phyloP scores from a whole-genome alignment of 2,329 filamentous ascomycete species.

The Scedosporium apiospermum region DNA sequence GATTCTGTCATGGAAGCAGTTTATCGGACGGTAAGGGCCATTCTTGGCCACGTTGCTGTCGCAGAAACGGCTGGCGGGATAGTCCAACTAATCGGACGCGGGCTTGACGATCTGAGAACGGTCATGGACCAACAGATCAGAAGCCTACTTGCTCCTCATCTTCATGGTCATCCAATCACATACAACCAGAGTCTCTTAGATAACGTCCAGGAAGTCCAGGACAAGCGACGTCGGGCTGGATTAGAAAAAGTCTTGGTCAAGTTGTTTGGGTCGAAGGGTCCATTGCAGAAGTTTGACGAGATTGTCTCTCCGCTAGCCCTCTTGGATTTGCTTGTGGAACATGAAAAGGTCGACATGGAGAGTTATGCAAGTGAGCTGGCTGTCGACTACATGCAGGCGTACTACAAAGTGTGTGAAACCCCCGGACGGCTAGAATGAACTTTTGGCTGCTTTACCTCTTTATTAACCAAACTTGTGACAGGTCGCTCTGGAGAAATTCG shows the following conservation, averaged over 20 bases:
- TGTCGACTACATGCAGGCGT: slow-evolving; percentile 11
- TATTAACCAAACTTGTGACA: not conserved
- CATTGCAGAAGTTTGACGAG: too few relatives aligned
- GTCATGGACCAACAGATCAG: not conserved
- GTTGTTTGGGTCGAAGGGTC: slow-evolving; percentile 16
- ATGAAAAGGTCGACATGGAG: slow-evolving; percentile 9
- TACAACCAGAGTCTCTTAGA: slow-evolving; percentile 13
- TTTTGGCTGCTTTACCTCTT: not conserved
- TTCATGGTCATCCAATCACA: slow-evolving; percentile 10
- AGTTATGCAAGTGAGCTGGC: slow-evolving; percentile 13
- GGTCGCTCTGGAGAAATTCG: slow-evolving; percentile 14
- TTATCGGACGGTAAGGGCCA: not conserved
- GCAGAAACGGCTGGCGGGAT: not conserved
- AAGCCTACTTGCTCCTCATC: slow-evolving; percentile 4
- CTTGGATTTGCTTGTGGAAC: not conserved
- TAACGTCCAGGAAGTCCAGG: slow-evolving; percentile 7
- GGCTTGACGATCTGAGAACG: not conserved
- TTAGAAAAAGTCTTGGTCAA: not conserved
- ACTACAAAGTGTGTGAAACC: slow-evolving; percentile 13
- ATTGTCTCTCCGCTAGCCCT: not conserved
- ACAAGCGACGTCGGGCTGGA: not conserved
- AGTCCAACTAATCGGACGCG: not conserved
- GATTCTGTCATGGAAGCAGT: slow-evolving; percentile 7
- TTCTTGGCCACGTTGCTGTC: not conserved
- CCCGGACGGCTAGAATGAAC: not conserved